These are phyloP conservation scores for Paraconiothyrium sp. DNA, from an alignment of 2,329 filamentous ascomycete species.

Conservation along the genomic window DNA sequence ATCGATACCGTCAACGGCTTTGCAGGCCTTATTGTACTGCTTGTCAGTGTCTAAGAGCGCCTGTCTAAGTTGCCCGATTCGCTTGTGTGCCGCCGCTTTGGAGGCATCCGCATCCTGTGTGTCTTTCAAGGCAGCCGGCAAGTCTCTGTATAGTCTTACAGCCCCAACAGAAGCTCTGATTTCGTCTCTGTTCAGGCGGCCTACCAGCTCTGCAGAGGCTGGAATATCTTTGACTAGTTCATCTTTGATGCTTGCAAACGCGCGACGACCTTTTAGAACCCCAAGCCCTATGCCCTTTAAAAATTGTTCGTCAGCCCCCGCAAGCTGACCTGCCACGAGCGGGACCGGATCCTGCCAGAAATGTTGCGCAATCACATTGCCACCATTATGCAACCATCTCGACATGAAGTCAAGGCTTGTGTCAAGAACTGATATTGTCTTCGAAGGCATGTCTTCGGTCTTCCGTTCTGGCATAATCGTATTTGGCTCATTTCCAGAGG, in stretches of 20 bases:
- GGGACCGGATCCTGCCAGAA: conserved; percentile 47
- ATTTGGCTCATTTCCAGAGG: background rate
- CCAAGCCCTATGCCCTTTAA: conserved; percentile 31
- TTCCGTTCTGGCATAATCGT: background rate
- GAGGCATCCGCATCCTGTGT: background rate
- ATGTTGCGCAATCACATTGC: conserved; percentile 35
- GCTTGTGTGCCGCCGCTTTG: background rate
- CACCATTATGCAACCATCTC: conserved; percentile 39
- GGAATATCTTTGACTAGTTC: conserved; percentile 40
- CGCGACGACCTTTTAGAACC: conserved; percentile 33
- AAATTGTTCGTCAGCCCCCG: conserved; percentile 12
- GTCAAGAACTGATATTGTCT: conserved; percentile 23
- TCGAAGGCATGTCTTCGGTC: background rate
- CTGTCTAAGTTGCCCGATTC: conserved; percentile 9
- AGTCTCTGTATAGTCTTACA: conserved; percentile 9
- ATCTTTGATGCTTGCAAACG: conserved; percentile 34
- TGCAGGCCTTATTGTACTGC: conserved; percentile 16
- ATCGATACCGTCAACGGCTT: conserved; percentile 16
- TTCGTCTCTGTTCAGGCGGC: conserved; percentile 38
- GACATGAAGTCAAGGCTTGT: conserved; percentile 42
- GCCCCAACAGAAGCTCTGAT: conserved; percentile 21
- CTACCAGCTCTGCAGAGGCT: conserved; percentile 34
- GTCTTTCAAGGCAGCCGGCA: background rate
- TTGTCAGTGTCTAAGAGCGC: conserved; percentile 16
- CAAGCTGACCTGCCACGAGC: conserved; percentile 15